Base-by-base conservation (phyloP, 371 early-diverging fungal genomes). In the Mortierella sp. region DNA sequence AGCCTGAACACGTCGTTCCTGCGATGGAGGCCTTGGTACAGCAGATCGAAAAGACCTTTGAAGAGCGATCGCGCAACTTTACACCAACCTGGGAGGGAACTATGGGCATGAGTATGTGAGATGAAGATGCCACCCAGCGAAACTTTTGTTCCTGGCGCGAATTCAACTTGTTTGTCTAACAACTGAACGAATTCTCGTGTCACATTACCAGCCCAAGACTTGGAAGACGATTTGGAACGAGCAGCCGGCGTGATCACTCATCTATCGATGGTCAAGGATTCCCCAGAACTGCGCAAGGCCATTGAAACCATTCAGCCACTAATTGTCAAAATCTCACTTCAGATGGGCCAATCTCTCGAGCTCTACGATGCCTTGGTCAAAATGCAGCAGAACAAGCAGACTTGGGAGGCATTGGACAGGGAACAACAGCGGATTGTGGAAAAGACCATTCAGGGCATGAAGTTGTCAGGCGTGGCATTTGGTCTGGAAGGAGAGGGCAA, bases 31-130 rank as follows among this genome's bases (percentile, higher is more conserved):
- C 80, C 29, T 51, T 87, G 17, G 70, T 86, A 41, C 66, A 69
- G 24, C 69, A 80, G 28, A 69, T 86, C 1, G 81, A 82, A 49
- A 70, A 73, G 13, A 72, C 81, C 34, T 90, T 90, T 59, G 43
- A 67, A 29, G 67, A 81, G 31, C 68, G 86, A 12, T 87, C 87
- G 40, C 78, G 77, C 24, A 59, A 71, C 8, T 85, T 90, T 56
- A 70, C 79, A n/a, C 88, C 90, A 1, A 86, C 85, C 0, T 90
- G 83, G 82, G 88, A 85, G 37, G 86, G 88, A 19, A 83, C 88
- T 1, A 83, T 89, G 76, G 87, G 86, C 19, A 63, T 79, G 68
- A 80, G 86, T 84, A 81, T 64, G 80, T 47, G 1, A 3, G 13
- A 25, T 50, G 41, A n/a, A 3, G 2, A 45, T 31, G 13, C 19